Conservation (phyloP, 345 rosid genomes). For the Nasturtium officinale region DNA sequence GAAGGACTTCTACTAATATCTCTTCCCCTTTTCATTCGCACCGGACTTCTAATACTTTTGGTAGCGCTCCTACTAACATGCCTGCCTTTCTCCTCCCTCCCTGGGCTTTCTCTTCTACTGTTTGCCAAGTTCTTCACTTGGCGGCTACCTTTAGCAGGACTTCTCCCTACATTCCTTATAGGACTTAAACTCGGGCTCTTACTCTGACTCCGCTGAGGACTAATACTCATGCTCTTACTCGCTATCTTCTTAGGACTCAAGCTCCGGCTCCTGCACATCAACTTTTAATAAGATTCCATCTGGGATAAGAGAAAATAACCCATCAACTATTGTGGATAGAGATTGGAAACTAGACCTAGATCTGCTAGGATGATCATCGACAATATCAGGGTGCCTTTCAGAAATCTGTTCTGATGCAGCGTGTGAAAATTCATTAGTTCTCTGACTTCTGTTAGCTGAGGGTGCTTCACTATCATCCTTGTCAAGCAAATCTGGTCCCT, state of each 20-base stretch:
- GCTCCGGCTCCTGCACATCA: constrained; percentile 91
- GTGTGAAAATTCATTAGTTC: constrained; percentile 55
- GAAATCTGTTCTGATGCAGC: constrained; percentile 58
- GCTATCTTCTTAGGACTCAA: constrained; percentile 76
- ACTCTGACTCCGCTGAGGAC: constrained; percentile 72
- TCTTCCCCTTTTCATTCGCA: constrained; percentile 29
- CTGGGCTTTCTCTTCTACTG: constrained; percentile 50
- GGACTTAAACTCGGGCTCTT: constrained; percentile 72
- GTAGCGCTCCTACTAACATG: constrained; percentile 45
- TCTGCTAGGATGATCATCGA: constrained; percentile 80
- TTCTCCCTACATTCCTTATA: constrained; percentile 47
- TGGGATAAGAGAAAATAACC: constrained; percentile 50
- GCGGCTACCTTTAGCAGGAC: constrained; percentile 43
- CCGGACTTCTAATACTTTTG: constrained; percentile 53
- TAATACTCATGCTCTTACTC: constrained; percentile 82
- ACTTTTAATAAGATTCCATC: constrained; percentile 55
- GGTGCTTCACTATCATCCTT: constrained; percentile 56
- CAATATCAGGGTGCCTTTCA: constrained; percentile 78
- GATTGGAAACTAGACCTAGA: constrained; percentile 72
- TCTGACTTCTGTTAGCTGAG: constrained; percentile 65
- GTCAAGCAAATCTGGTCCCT: constrained; percentile 49
- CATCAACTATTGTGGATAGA: constrained; percentile 50
- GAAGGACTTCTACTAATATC: constrained; percentile 54
- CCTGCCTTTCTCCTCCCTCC: constrained; percentile 31
- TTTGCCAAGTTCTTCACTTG: constrained; percentile 46